phyloP scores from a whole-genome alignment of 1,284 basidiomycete species.

The Tylopilus sp. region DNA sequence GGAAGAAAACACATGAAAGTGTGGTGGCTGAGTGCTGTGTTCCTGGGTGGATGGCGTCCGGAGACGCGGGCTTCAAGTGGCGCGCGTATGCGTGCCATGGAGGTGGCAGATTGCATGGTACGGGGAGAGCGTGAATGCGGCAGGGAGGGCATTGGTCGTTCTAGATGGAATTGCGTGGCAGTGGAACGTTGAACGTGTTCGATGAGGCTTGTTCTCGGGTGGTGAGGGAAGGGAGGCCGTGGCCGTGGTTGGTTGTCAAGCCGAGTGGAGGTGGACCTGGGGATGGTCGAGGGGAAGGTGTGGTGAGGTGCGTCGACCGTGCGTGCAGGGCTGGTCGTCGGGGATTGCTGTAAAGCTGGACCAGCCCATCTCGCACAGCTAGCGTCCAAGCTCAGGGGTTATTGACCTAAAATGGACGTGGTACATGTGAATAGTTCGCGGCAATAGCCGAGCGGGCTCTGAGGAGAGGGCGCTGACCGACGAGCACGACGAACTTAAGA shows the following conservation, averaged over 20 bases:
- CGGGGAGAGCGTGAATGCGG: constrained; percentile 17
- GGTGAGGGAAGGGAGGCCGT: constrained; percentile 6
- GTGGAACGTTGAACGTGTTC: constrained; percentile 36
- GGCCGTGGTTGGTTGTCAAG: constrained; percentile 64
- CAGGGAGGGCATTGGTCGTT: constrained; percentile 17
- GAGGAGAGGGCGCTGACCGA: constrained; percentile 1
- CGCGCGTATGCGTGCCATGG: constrained; percentile 28
- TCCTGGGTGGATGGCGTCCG: constrained; percentile 52
- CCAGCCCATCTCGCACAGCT: constrained; percentile 51
- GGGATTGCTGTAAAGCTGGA: constrained; percentile 70
- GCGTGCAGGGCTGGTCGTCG: constrained; percentile 45
- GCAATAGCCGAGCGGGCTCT: constrained; percentile 20
- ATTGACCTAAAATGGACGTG: constrained; percentile 1
- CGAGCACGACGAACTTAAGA: constrained; percentile 16
- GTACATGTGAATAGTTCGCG: constrained; percentile 16
- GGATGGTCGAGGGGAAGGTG: constrained; percentile 43
- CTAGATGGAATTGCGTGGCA: constrained; percentile 56
- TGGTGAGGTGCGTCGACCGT: constrained; percentile 34
- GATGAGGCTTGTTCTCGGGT: constrained; percentile 19
- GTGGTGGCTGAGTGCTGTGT: constrained; percentile 79
- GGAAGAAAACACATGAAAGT: constrained; percentile 47
- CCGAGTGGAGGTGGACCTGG: constrained; percentile 59
- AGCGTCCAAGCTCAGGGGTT: constrained; percentile 7
- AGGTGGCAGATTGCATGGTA: constrained; percentile 39
- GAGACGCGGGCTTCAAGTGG: constrained; percentile 36